These are phyloP conservation scores for Candida golubevii DNA, from an alignment of 805 yeast species.

Conservation along the genomic window DNA sequence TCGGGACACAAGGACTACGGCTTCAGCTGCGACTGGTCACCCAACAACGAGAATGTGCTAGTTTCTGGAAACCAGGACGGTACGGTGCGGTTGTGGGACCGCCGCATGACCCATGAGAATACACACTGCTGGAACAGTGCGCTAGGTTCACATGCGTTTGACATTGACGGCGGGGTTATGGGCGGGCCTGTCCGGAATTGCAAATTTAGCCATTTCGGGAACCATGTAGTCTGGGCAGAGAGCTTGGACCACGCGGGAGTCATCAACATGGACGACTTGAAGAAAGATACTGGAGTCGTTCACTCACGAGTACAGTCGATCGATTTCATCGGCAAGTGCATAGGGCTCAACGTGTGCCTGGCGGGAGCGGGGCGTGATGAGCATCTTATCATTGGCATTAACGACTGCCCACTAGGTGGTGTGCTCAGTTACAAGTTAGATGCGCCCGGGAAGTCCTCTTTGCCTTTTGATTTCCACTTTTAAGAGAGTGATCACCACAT, in stretches of 20 bases:
- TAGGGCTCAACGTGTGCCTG: constrained; percentile 49
- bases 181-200: constrained; percentile 53
- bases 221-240: constrained; percentile 45
- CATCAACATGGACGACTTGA: constrained; percentile 34
- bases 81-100: constrained; percentile 51
- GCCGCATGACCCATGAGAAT: constrained; percentile 29
- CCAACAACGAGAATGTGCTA: constrained; percentile 35
- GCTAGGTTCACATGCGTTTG: constrained; percentile 21
- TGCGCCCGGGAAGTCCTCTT: constrained; percentile 25
- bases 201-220: constrained; percentile 44
- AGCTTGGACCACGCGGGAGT: constrained; percentile 55
- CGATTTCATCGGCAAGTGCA: constrained; percentile 54
- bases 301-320: constrained; percentile 39
- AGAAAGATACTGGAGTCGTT: constrained; percentile 8
- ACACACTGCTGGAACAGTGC: constrained; percentile 35
- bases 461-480: constrained; percentile 39
- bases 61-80: constrained; percentile 63
- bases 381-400: constrained; percentile 48
- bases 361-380: constrained; percentile 43
- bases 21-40: constrained; percentile 59
- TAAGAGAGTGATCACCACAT: constrained; percentile 35
- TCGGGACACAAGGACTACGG: constrained; percentile 53
- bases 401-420: constrained; percentile 57
- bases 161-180: constrained; percentile 14
- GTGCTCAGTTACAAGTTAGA: constrained; percentile 44